Evolutionary conservation across 2,329 filamentous ascomycete genomes (phyloP).

Genomic region (Ophioceras dolichostomum): DNA sequence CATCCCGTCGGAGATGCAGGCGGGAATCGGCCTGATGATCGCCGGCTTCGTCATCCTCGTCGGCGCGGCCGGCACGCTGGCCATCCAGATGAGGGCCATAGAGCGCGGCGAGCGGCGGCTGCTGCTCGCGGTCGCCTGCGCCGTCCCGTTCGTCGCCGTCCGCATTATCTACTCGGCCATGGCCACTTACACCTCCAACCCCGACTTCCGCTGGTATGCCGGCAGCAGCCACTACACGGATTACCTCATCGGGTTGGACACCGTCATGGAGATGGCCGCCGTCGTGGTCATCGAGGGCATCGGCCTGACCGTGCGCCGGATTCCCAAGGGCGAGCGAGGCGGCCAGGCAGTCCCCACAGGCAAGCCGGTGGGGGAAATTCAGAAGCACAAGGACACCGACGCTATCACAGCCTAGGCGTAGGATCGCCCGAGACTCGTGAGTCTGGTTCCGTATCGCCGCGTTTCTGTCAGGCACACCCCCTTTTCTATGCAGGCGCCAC

Average conservation of each 20-base stretch:
- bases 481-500: too few species aligned
- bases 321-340: neutral
- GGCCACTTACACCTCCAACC: slow-evolving; percentile 24
- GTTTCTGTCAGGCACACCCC: too few species aligned
- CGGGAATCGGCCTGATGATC: slow-evolving; percentile 28
- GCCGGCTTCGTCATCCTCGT: slow-evolving; percentile 24
- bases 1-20: slow-evolving; percentile 19
- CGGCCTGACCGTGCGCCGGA: slow-evolving; percentile 23
- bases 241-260: slow-evolving; percentile 27
- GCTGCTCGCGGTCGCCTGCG: slow-evolving; percentile 25
- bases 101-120: slow-evolving; percentile 32
- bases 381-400: too few species aligned
- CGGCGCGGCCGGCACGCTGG: slow-evolving; percentile 17
- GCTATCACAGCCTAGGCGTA: too few species aligned
- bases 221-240: slow-evolving; percentile 23
- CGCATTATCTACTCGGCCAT: slow-evolving; percentile 34
- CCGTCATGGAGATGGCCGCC: slow-evolving; percentile 36
- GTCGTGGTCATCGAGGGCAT: slow-evolving; percentile 26
- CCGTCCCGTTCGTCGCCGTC: slow-evolving; percentile 35
- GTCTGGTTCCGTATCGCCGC: too few species aligned
- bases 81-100: slow-evolving; percentile 17
- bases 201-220: slow-evolving; percentile 27
- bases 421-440: too few species aligned
- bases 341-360: too few species aligned
- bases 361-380: too few species aligned